A percentile compares a stretch with the other conserved stretches of the same genome.
Conservation (phyloP, 768 basidiomycete species). For the Termitomyces sp. region DNA sequence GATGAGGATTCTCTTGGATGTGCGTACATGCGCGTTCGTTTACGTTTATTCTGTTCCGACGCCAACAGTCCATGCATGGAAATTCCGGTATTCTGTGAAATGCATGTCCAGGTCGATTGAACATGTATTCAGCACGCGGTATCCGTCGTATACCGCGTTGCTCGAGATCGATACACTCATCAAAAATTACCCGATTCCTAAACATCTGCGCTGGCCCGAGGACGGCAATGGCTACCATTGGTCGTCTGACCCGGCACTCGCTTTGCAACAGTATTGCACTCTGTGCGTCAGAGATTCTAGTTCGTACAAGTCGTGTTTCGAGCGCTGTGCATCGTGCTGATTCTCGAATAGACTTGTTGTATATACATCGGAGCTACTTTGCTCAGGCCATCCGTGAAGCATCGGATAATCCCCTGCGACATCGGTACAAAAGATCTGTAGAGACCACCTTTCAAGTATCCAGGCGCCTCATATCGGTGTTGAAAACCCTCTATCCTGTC, state of each 20-base stretch:
- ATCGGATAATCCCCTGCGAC: conserved; percentile 35
- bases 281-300: conserved; percentile 39
- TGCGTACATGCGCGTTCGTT: no score
- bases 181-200: conserved; percentile 42
- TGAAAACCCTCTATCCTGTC: conserved; percentile 29
- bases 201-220: conserved; percentile 35
- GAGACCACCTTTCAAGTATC: conserved; percentile 39
- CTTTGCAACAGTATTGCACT: conserved; percentile 42
- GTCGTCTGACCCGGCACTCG: conserved; percentile 30
- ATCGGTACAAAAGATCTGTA: conserved; percentile 41
- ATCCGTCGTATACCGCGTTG: conserved; percentile 35
- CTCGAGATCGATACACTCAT: conserved; percentile 47
- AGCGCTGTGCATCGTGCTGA: background rate
- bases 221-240: conserved; percentile 27
- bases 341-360: conserved; percentile 30
- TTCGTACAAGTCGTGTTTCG: conserved; percentile 19
- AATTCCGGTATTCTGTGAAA: conserved; percentile 36
- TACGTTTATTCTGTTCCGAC: no score
- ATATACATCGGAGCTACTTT: conserved; percentile 45
- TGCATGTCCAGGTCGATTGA: conserved; percentile 39
- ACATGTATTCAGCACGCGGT: conserved; percentile 33
- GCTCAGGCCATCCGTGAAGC: conserved; percentile 37
- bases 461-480: conserved; percentile 32
- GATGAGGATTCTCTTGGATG: conserved; percentile 38
- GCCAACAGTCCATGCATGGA: conserved; percentile 36